phyloP scores from a whole-genome alignment of 108 stramenopile genomes.

The Schizochytrium sp. region DNA sequence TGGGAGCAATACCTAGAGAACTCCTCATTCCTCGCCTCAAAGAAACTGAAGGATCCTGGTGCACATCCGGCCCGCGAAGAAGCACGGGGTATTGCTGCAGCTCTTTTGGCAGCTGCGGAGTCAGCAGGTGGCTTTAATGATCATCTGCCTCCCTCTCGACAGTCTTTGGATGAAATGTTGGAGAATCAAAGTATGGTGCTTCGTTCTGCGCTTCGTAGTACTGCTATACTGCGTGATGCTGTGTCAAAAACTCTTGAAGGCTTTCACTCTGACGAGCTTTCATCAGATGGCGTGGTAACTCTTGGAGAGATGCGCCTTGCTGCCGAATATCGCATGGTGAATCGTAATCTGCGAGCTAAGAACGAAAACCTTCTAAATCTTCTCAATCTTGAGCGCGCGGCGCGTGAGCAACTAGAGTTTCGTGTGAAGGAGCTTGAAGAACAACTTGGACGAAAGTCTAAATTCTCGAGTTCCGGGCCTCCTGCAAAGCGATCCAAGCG shows the following conservation, averaged over 20 bases:
- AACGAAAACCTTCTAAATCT: neutral
- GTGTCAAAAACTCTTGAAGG: constrained; percentile 3
- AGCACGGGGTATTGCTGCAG: neutral
- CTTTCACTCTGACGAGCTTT: neutral
- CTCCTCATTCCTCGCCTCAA: neutral
- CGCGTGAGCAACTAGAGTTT: constrained; percentile 14
- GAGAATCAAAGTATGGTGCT: constrained; percentile 44
- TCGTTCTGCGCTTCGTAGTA: constrained; percentile 20
- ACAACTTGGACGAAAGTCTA: constrained; percentile 19
- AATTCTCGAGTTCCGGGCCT: neutral
- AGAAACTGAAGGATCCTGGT: neutral
- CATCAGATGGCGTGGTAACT: constrained; percentile 43
- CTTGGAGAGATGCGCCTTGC: constrained; percentile 59
- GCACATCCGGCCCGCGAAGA: constrained; percentile 39
- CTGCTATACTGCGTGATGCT: constrained; percentile 55
- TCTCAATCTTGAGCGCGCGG: constrained; percentile 43
- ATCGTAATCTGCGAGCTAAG: neutral
- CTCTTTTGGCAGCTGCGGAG: constrained; percentile 52
- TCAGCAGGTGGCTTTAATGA: constrained; percentile 24
- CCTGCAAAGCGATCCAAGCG: neutral
- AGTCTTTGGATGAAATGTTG: constrained; percentile 32
- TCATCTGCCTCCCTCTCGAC: constrained; percentile 8
- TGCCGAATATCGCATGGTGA: constrained; percentile 39
- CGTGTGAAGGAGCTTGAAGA: constrained; percentile 26
- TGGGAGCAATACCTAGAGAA: constrained; percentile 20